Percentiles rank a stretch among this genome's conserved stretches.
Conservation (phyloP, 2,329 filamentous ascomycete genomes). For the Paraphaeosphaeria minitans region DNA sequence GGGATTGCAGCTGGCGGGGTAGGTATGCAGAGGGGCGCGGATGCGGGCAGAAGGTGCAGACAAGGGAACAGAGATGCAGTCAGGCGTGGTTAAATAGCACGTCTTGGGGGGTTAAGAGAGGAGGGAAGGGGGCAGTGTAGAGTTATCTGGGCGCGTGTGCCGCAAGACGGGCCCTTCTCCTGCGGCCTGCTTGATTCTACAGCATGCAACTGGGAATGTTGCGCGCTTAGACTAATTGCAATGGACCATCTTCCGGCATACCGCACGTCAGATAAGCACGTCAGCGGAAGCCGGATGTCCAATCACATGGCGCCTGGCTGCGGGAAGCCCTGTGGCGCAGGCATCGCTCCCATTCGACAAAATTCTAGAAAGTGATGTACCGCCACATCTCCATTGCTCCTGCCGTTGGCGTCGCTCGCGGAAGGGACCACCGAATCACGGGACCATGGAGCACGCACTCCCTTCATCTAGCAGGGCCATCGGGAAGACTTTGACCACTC, state of each 20-base stretch:
- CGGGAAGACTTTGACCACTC: background rate
- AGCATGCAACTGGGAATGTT: constrained; percentile 14
- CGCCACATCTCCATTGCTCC: background rate
- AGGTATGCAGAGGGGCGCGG: constrained; percentile 5
- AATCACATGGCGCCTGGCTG: background rate
- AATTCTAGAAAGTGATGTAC: background rate
- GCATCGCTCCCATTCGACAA: background rate
- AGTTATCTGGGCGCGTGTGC: constrained; percentile 11
- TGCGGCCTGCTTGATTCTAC: constrained; percentile 12
- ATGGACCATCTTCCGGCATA: too few species aligned
- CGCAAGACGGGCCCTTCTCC: constrained; percentile 8
- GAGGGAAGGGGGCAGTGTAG: constrained; percentile 9
- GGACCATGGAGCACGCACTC: background rate
- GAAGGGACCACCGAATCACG: background rate
- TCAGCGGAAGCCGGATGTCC: background rate
- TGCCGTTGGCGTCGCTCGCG: background rate
- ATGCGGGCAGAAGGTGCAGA: background rate
- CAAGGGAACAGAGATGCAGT: background rate
- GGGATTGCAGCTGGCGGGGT: constrained; percentile 12
- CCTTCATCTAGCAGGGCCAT: background rate
- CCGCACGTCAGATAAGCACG: constrained; percentile 21
- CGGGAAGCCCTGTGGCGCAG: constrained; percentile 9
- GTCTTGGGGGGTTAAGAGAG: constrained; percentile 2
- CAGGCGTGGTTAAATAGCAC: constrained; percentile 12
- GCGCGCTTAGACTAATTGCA: constrained; percentile 24